phyloP scores from a whole-genome alignment of 2,329 filamentous ascomycete genomes.

The Grosmannia serpens region DNA sequence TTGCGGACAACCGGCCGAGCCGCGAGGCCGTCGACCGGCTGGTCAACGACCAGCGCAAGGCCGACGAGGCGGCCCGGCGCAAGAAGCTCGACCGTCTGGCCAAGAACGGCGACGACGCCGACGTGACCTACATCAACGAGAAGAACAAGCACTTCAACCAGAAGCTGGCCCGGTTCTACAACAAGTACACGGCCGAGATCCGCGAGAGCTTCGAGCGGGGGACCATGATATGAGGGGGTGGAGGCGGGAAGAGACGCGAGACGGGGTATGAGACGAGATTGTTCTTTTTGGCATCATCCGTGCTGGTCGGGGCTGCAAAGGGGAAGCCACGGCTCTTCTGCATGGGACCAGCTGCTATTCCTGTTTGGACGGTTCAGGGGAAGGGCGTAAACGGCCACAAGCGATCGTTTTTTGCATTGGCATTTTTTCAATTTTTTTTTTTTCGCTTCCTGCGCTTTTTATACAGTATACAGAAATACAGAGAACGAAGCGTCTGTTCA shows the following conservation, averaged over 20 bases:
- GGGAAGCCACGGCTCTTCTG: neutral
- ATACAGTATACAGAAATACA: neutral
- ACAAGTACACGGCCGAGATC: constrained; percentile 97
- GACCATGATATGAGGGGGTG: constrained; percentile 47
- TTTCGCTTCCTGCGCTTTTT: neutral
- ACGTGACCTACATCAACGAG: constrained; percentile 98
- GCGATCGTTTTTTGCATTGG: neutral
- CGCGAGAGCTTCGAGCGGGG: constrained; percentile 95
- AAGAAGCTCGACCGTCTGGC: constrained; percentile 71
- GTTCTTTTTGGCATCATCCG: neutral
- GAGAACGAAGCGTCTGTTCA: neutral
- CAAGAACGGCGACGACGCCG: constrained; percentile 70
- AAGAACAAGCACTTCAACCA: constrained; percentile 99
- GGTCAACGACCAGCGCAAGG: constrained; percentile 75
- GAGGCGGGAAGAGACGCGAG: neutral
- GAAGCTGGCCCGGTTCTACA: constrained; percentile 91
- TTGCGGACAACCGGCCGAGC: constrained; percentile 75
- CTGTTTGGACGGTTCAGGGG: neutral
- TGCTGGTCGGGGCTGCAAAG: neutral
- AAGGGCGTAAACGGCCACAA: neutral
- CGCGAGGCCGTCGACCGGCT: constrained; percentile 80
- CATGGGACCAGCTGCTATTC: no score
- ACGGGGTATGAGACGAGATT: neutral
- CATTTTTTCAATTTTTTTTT: neutral
- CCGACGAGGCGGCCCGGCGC: constrained; percentile 76